Base-by-base conservation (phyloP, 2,329 filamentous ascomycete genomes). In the Stemphylium beticola region DNA sequence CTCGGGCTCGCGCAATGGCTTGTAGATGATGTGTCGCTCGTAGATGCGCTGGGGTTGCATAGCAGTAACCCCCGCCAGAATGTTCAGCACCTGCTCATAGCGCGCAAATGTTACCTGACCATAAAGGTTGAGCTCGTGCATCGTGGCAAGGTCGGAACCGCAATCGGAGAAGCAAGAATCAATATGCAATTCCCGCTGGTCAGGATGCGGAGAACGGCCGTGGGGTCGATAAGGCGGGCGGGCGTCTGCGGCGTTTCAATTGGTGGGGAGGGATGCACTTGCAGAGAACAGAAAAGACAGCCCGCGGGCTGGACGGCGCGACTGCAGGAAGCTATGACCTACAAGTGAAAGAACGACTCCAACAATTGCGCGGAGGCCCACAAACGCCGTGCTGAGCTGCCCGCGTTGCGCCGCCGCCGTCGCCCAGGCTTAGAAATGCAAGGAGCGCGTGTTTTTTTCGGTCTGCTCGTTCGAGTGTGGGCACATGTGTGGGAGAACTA, bases 91-190 rank as follows among this genome's bases (percentile, higher is more conserved):
- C 71, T 85, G 84, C 67, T 83, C 77, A 76, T 87, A 84, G 65
- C 85, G 83, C 34, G 79, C 73, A 31, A 75, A 71, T 9, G 84
- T 80, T 51, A 88, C 79, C 66, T 84, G 82, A 64, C 83, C 84
- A 74, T 83, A 86, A 40, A 88, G 80, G 42, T 85, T 76, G 62
- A 86, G 78, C 76, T 87, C 85, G 73, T 87, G 84, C 85, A 87
- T 87, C 55, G 59, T 53, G 56, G 58, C 47, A 57, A 53, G 42
- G 44, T 32, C 49, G 44, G 55, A 58, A 58, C 58, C 52, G 53
- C 49, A 55, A 49, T 54, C 58, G 62, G 61, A 40, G 54, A 54
- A 37, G 24, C 42, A 54, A 43, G 44, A 55, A 62, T 63, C 61
- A 60, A 65, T 67, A 64, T 61, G 57, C 65, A 68, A 67, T 68